Percentiles rank a stretch among this genome's conserved stretches.
phyloP scores from a whole-genome alignment of 164 flowering plant species.

The Dillenia turbinata region DNA sequence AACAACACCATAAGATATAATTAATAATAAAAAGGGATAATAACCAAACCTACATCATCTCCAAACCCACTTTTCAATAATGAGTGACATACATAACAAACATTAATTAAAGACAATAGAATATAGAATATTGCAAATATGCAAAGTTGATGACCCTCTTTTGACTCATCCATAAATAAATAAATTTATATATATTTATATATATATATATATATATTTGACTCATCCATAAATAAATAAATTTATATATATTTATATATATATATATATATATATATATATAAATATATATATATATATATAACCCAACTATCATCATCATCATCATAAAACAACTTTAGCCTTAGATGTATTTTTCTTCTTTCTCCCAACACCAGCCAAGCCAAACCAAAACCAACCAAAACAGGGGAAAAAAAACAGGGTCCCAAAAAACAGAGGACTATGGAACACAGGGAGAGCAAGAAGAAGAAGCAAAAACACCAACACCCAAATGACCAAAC shows the following conservation, averaged over 20 bases:
- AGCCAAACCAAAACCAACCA: not conserved
- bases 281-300: too few relatives aligned
- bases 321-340: too few relatives aligned
- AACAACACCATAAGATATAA: not conserved
- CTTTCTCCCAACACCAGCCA: too few relatives aligned
- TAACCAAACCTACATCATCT: conserved; percentile 6
- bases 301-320: too few relatives aligned
- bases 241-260: too few relatives aligned
- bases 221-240: too few relatives aligned
- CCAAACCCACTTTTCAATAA: not conserved
- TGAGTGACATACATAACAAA: not conserved
- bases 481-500: conserved; percentile 47
- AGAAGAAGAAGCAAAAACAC: conserved; percentile 58
- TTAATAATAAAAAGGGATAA: not conserved
- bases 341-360: too few relatives aligned
- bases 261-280: too few relatives aligned
- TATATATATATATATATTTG: too few relatives aligned
- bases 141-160: conserved; percentile 2
- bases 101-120: not conserved
- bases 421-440: not conserved
- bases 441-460: conserved; percentile 47
- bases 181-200: too few relatives aligned
- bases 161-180: not conserved
- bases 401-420: not conserved
- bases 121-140: not conserved